phyloP scores from a whole-genome alignment of 495 filamentous ascomycete genomes.

The Xylaria telfairii region DNA sequence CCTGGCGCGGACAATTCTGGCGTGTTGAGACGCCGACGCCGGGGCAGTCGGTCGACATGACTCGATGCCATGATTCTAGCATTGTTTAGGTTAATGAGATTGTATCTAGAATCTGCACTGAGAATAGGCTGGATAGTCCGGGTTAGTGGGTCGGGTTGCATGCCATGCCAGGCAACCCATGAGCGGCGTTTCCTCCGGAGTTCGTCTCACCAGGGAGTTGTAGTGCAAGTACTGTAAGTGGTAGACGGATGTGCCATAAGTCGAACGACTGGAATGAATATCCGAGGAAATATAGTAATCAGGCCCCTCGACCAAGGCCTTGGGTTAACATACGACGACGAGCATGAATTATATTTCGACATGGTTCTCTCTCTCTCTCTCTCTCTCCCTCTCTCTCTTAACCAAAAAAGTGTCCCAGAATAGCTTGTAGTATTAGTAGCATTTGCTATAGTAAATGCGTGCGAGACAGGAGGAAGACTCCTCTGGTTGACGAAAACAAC shows the following conservation, averaged over 20 bases:
- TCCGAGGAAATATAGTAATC: constrained; percentile 1
- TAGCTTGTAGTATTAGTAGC: too few relatives aligned
- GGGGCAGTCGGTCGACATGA: constrained; percentile 11
- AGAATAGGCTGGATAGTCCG: not conserved
- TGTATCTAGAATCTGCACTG: constrained; percentile 2
- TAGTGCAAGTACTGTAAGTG: not conserved
- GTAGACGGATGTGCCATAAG: not conserved
- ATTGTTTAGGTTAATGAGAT: constrained; percentile 1
- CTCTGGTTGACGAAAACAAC: not conserved
- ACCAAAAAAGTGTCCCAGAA: not conserved
- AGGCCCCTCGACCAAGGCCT: not conserved
- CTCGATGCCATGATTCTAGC: not conserved
- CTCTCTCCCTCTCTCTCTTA: not conserved
- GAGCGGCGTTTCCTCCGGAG: constrained; percentile 5
- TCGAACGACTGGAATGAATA: not conserved
- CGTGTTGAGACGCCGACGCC: not conserved
- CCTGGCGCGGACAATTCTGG: not conserved
- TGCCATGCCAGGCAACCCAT: constrained; percentile 14
- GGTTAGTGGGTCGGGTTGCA: constrained; percentile 6
- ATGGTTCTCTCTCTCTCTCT: not conserved
- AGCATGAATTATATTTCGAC: not conserved
- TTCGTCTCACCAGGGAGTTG: not conserved
- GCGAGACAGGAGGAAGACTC: not conserved
- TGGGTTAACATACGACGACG: not conserved
- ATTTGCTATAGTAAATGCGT: too few relatives aligned